These are phyloP conservation scores for Leccinum pachyderme DNA, from an alignment of 1,284 basidiomycete genomes.

Conservation along the genomic window DNA sequence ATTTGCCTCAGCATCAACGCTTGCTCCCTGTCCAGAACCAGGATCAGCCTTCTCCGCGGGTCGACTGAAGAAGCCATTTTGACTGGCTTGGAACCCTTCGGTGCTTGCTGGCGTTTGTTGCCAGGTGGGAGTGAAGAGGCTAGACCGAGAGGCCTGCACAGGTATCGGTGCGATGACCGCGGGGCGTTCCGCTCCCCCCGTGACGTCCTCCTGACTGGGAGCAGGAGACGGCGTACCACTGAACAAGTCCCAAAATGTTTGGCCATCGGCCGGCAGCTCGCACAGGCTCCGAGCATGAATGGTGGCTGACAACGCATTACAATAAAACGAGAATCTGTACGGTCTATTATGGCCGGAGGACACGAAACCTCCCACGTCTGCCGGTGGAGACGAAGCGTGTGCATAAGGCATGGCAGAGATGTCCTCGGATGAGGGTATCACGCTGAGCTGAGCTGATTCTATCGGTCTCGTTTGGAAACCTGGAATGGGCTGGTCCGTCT, in stretches of 20 bases:
- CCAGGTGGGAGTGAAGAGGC: conserved; percentile 4
- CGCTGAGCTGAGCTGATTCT: conserved; percentile 33
- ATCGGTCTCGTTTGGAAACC: conserved; percentile 42
- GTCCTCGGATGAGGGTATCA: conserved; percentile 32
- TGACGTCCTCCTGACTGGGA: conserved; percentile 8
- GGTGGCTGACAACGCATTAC: conserved; percentile 87
- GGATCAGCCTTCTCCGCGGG: conserved; percentile 22
- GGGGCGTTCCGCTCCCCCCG: neutral
- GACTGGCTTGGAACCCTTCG: conserved; percentile 2
- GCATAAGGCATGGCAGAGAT: conserved; percentile 18
- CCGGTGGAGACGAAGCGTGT: conserved; percentile 12
- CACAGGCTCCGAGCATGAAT: conserved; percentile 93
- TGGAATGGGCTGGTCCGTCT: conserved; percentile 46
- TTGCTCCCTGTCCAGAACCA: conserved; percentile 19
- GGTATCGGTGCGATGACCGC: conserved; percentile 12
- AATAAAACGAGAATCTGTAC: conserved; percentile 99
- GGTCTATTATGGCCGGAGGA: conserved; percentile 79
- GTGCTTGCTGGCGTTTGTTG: conserved; percentile 6
- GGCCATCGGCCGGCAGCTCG: conserved; percentile 92
- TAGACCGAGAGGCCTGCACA: conserved; percentile 7
- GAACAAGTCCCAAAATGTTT: conserved; percentile 93
- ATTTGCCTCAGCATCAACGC: conserved; percentile 58
- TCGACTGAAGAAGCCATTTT: conserved; percentile 19
- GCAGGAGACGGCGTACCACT: conserved; percentile 42
- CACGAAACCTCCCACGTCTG: conserved; percentile 36